Evolutionary conservation across 305 asterid genomes (phyloP).

Genomic region (Striga hermonthica): DNA sequence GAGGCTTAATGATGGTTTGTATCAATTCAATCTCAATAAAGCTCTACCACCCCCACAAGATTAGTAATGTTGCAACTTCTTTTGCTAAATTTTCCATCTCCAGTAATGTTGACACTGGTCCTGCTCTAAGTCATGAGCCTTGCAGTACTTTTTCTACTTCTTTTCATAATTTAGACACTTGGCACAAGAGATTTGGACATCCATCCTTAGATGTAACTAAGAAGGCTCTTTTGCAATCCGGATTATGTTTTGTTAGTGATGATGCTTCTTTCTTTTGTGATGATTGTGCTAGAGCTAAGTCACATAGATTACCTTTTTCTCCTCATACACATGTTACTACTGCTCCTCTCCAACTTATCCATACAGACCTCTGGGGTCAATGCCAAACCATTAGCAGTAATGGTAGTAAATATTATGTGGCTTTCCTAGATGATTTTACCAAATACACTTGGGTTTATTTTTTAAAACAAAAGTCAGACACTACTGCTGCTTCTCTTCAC

Average conservation of each 20-base stretch:
- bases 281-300: neutral
- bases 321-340: neutral
- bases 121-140: no score
- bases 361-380: neutral
- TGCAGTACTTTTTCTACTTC: no score
- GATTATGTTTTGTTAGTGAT: no score
- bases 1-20: neutral
- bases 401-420: neutral
- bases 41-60: no score
- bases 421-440: neutral
- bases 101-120: no score
- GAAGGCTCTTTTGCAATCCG: no score
- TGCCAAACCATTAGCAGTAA: neutral
- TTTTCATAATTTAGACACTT: neutral
- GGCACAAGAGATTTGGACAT: constrained; percentile 1
- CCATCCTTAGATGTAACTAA: neutral
- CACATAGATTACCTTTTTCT: neutral
- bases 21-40: no score
- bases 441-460: neutral
- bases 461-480: neutral
- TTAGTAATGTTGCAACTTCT: no score
- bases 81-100: no score
- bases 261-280: neutral
- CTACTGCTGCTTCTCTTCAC: neutral
- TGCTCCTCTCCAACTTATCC: neutral